Base-by-base conservation (phyloP, 345 rosid species). In the Eucalyptus sp. region DNA sequence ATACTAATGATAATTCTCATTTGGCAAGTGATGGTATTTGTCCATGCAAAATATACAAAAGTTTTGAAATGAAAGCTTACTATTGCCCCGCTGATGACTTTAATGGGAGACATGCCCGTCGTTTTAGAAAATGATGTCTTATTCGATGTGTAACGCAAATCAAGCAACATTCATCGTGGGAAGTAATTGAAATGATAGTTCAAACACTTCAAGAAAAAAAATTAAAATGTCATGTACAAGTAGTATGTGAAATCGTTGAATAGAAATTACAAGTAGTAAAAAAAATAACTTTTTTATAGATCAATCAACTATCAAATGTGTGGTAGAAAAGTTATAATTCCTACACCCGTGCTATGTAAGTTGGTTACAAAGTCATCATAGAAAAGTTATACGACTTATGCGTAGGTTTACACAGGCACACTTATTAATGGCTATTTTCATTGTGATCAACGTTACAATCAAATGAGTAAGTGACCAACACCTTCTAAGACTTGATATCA, bases 321-420 rank as follows among this genome's bases (percentile, higher is more conserved):
- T 27, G 2, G 31, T 27, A 60, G 6, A 60, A 5, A 60, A 25
- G 13, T 58, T 58, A 8, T 25, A 25, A 25, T 58, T 0, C 7
- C 31, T 25, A 60, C 1, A 3, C 66, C 2, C 1, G 2, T 2
- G 6, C n/a, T 60, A 25, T 60, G n/a, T 27, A 60, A n/a, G 41
- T n/a, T n/a, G 41, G 20, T 66, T 66, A 66, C 76, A n/a, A 66
- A 66, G 41, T 29, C 41, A 66, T 15, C 20, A 10, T 22, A 22
- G 27, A 56, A 56, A 56, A 20, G 13, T 56, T 22, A 0, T 56
- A 22, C 0, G 3, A 22, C 5, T 56, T 56, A 0, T 22, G 12
- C 0, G 1, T 56, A 56, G 2, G 60, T 56, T 56, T 4, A 0
- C 7, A 16, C 1, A 6, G 0, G 3, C 6, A 56, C 27, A 6